phyloP scores from a whole-genome alignment of 2,329 filamentous ascomycete genomes.

The Cytospora schulzeri region DNA sequence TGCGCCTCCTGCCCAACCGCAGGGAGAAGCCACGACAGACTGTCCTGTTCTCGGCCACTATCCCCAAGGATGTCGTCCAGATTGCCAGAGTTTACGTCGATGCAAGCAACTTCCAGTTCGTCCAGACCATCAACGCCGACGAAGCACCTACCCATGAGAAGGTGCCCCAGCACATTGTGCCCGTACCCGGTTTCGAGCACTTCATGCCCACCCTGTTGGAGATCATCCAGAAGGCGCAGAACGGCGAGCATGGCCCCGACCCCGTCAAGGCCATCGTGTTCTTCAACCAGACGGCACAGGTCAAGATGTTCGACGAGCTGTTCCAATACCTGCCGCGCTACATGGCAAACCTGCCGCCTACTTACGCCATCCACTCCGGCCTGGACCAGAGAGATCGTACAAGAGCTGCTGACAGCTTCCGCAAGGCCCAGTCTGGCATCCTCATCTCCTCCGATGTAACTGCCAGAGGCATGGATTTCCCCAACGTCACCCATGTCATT shows the following conservation, averaged over 20 bases:
- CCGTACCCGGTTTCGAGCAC: constrained; percentile 71
- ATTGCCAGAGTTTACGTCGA: constrained; percentile 81
- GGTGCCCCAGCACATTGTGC: constrained; percentile 78
- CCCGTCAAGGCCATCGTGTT: constrained; percentile 98
- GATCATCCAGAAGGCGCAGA: constrained; percentile 57
- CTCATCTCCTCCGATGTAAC: constrained; percentile 80
- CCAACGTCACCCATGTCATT: constrained; percentile 77
- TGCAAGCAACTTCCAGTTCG: constrained; percentile 77
- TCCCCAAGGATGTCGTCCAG: constrained; percentile 78
- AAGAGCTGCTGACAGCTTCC: constrained; percentile 71
- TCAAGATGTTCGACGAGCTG: constrained; percentile 65
- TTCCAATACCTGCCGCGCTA: constrained; percentile 44
- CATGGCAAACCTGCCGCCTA: constrained; percentile 43
- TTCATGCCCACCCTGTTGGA: constrained; percentile 76
- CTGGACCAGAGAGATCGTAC: constrained; percentile 73
- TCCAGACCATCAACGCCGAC: constrained; percentile 82
- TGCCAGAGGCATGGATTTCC: constrained; percentile 82
- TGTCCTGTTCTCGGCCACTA: constrained; percentile 92
- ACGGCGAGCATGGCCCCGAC: constrained; percentile 41
- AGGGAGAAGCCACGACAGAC: constrained; percentile 75
- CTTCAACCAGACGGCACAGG: constrained; percentile 76
- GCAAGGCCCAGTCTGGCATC: constrained; percentile 60
- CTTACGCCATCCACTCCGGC: constrained; percentile 74
- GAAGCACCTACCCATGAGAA: constrained; percentile 83
- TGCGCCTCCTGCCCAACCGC: constrained; percentile 63